Evolutionary conservation across 805 yeast species (phyloP).

Genomic region (Zygosaccharomyces gambellarensis): DNA sequence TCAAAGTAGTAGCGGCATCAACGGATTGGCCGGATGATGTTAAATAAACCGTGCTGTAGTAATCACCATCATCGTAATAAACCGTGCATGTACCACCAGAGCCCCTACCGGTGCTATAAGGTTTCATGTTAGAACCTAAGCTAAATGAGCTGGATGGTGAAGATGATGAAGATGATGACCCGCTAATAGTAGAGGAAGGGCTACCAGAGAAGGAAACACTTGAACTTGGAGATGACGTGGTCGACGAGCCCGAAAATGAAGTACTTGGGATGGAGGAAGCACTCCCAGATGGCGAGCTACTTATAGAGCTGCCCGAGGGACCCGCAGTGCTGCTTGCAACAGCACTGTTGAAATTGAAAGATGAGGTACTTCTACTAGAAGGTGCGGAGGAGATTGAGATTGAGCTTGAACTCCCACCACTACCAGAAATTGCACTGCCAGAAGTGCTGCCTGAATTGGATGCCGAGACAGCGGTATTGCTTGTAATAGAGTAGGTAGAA

Average conservation of each 20-base stretch:
- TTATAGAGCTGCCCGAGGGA: background rate
- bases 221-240: slow-evolving; percentile 3
- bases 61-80: slow-evolving; percentile 24
- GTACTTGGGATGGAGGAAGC: slow-evolving; percentile 7
- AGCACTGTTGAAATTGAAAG: background rate
- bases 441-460: background rate
- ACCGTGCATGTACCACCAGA: slow-evolving; percentile 27
- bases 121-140: slow-evolving; percentile 8
- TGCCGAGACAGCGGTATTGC: slow-evolving; percentile 1
- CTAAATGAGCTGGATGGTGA: slow-evolving; percentile 10
- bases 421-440: background rate
- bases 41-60: slow-evolving; percentile 31
- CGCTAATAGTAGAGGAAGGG: slow-evolving; percentile 1
- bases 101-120: slow-evolving; percentile 14
- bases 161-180: slow-evolving; percentile 15
- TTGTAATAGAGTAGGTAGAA: slow-evolving; percentile 8
- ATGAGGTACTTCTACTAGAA: background rate
- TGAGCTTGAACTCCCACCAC: background rate
- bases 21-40: slow-evolving; percentile 29
- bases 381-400: background rate
- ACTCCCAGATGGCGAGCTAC: slow-evolving; percentile 5
- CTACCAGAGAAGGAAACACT: slow-evolving; percentile 1
- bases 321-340: background rate
- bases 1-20: slow-evolving; percentile 35
- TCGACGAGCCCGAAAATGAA: slow-evolving; percentile 9